Evolutionary conservation across 805 yeast genomes (phyloP), one percentile per base, ranked within the genome.

Genomic region (Starmera caribaea): DNA sequence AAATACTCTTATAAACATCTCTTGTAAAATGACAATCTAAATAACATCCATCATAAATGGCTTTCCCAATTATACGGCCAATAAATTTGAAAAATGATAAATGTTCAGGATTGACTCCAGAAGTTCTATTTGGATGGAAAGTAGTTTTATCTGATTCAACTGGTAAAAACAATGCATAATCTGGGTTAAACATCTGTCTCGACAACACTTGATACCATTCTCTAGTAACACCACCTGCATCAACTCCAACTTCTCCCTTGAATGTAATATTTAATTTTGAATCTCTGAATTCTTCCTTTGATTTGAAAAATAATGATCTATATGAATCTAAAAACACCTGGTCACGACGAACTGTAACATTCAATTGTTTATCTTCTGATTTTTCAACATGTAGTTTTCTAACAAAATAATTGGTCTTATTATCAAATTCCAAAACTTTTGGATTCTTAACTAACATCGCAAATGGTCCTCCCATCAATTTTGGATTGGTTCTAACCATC

Each of bases 151-250:
- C 97, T 8, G 95, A 76, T 0, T 95, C 84, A 34, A 88, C 95
- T 0, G 97, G 96, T 1, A 82, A 69, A 57, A 90, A 92, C 45
- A 92, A 64, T 0, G 96, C 97, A 63, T 88, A 88, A 53, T 87
- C 95, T 0, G 97, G 94, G 56, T 90, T 88, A 63, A 92, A 87
- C 86, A 92, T 89, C 57, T 90, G 97, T 45, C 96, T 71, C 0
- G 96, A 79, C 36, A 92, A 62, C 5, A 89, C 95, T 57, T 89
- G 97, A 54, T 81, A 89, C 98, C 98, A 92, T 58, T 92, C 99
- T 53, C 99, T 71, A 0, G 97, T 85, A 13, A 92, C 80, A 32
- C 99, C 99, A 49, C 99, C 99, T 3, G 96, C 98, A 68, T 92
- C 99, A 37, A 92, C 85, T 49, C 97, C 99, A 40, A 82, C 82